Conservation (phyloP, 345 rosid species). For the Gossypium stocksii region DNA sequence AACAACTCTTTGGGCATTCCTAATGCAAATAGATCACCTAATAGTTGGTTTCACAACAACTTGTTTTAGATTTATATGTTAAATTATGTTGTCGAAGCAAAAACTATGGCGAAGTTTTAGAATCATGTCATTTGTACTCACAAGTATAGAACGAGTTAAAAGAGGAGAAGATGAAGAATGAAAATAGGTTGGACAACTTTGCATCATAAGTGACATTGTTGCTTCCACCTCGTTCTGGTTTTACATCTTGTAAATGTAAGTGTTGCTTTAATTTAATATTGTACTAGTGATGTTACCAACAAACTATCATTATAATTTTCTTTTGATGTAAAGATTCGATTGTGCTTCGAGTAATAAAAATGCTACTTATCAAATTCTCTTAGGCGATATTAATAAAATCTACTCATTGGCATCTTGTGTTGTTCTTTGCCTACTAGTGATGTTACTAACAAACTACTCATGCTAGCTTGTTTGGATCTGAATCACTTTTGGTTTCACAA, state of each 20-base stretch:
- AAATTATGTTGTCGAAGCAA: conserved; percentile 45
- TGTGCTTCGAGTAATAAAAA: background rate
- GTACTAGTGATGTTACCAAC: background rate
- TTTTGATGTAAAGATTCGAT: background rate
- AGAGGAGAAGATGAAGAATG: conserved; percentile 72
- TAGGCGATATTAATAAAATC: no score
- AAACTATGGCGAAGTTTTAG: conserved; percentile 57
- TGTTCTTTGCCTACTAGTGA: no score
- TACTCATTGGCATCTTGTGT: no score
- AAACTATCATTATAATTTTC: background rate
- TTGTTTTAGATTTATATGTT: conserved; percentile 64
- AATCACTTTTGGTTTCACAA: no score
- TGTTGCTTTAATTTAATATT: background rate
- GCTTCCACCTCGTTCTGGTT: conserved; percentile 54
- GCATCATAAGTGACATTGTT: conserved; percentile 54
- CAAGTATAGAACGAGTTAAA: conserved; percentile 56
- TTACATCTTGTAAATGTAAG: conserved; percentile 40
- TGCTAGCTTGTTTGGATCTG: no score
- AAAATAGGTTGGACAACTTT: conserved; percentile 58
- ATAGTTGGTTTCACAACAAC: conserved; percentile 66
- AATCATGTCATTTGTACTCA: conserved; percentile 59
- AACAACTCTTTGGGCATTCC: conserved; percentile 60
- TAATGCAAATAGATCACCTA: conserved; percentile 43
- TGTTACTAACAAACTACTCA: no score
- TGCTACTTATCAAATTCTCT: no score